These are phyloP conservation scores for Trametes villosa DNA, from an alignment of 768 basidiomycete species.

Conservation along the genomic window DNA sequence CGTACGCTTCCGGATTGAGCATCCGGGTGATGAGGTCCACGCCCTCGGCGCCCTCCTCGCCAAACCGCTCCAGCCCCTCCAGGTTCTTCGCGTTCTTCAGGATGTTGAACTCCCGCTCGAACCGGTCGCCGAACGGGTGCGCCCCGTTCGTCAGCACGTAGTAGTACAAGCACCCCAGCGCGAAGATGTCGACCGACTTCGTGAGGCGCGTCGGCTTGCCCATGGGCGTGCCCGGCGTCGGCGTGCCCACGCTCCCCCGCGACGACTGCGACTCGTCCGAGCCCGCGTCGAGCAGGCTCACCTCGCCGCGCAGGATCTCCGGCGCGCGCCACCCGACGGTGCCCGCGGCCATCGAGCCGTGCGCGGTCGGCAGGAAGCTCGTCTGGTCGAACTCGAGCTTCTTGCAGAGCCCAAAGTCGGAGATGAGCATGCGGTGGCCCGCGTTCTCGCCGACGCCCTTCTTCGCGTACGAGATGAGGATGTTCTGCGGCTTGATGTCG, in stretches of 20 bases:
- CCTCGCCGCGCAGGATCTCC: slow-evolving; percentile 92
- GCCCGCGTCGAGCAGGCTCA: slow-evolving; percentile 81
- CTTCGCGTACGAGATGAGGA: slow-evolving; percentile 79
- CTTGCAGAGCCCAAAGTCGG: slow-evolving; percentile 97
- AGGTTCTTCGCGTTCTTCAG: slow-evolving; percentile 78
- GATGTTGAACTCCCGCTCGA: slow-evolving; percentile 94
- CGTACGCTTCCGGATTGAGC: slow-evolving; percentile 75
- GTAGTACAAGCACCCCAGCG: slow-evolving; percentile 93
- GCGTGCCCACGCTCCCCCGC: slow-evolving; percentile 59
- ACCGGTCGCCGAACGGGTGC: slow-evolving; percentile 94
- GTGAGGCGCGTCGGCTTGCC: slow-evolving; percentile 74
- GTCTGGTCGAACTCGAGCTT: slow-evolving; percentile 96
- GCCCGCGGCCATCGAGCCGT: slow-evolving; percentile 88
- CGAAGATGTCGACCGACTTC: slow-evolving; percentile 96
- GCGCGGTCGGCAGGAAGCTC: slow-evolving; percentile 90
- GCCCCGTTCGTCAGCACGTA: slow-evolving; percentile 88
- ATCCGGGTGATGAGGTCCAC: slow-evolving; percentile 78
- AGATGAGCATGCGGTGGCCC: slow-evolving; percentile 84
- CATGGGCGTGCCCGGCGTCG: slow-evolving; percentile 44
- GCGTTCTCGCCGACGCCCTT: slow-evolving; percentile 49
- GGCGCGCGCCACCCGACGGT: slow-evolving; percentile 98
- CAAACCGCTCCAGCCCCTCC: slow-evolving; percentile 74
- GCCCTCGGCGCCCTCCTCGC: slow-evolving; percentile 94
- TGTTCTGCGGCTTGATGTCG: slow-evolving; percentile 99
- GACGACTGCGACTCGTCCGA: slow-evolving; percentile 70